These are phyloP conservation scores for Filobasidium floriforme DNA, from an alignment of 768 basidiomycete genomes.

Conservation along the genomic window DNA sequence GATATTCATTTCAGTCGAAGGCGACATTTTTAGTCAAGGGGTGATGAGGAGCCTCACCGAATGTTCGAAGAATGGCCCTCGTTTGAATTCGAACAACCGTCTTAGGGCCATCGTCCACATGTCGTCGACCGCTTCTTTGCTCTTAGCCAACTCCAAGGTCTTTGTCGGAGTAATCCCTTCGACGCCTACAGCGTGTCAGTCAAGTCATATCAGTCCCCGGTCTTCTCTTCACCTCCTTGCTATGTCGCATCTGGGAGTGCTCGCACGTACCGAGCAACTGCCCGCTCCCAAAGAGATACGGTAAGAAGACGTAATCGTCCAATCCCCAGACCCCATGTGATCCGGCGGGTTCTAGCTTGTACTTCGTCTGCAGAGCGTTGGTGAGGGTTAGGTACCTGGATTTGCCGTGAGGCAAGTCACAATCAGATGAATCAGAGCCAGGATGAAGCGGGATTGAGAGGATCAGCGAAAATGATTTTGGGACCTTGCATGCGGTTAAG, in stretches of 20 bases:
- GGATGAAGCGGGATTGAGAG: conserved; percentile 21
- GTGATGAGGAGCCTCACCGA: conserved; percentile 45
- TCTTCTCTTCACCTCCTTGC: no score
- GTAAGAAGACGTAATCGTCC: conserved; percentile 93
- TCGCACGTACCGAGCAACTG: conserved; percentile 49
- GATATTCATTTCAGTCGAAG: no score
- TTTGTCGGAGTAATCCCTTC: conserved; percentile 25
- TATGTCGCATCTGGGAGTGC: no score
- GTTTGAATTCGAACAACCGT: conserved; percentile 60
- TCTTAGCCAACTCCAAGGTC: conserved; percentile 24
- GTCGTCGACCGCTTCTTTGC: conserved; percentile 19
- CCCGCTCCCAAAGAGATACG: conserved; percentile 53
- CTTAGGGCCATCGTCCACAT: conserved; percentile 71
- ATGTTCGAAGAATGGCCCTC: conserved; percentile 84
- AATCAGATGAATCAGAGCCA: conserved; percentile 50
- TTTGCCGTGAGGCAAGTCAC: conserved; percentile 53
- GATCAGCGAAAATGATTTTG: conserved; percentile 51
- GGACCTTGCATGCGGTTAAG: not conserved
- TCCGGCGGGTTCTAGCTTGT: conserved; percentile 98
- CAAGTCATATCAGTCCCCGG: conserved; percentile 4
- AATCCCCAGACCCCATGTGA: conserved; percentile 98
- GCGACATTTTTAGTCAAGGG: no score
- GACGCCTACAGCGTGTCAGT: not conserved
- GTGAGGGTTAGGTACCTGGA: conserved; percentile 70
- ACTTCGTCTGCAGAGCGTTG: conserved; percentile 80